A percentile compares a stretch with the other conserved stretches of the same genome.
phyloP scores from a whole-genome alignment of 2,329 filamentous ascomycete species.

The Rhinocladiella similis region DNA sequence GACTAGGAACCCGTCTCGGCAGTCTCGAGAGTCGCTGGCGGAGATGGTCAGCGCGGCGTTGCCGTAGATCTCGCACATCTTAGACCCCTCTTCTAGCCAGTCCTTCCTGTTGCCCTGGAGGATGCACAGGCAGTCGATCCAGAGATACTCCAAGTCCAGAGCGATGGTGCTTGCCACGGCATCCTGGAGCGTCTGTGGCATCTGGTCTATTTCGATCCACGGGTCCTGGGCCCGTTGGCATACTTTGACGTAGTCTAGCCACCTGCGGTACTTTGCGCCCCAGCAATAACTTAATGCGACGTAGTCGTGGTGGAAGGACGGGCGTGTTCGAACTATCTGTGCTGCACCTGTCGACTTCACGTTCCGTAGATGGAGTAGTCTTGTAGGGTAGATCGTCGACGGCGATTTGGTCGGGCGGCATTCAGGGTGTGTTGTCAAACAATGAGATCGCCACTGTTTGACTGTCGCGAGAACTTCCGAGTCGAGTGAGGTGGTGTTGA shows the following conservation, averaged over 20 bases:
- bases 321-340: background rate
- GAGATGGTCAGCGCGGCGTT: slow-evolving; percentile 5
- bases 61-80: slow-evolving; percentile 10
- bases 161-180: slow-evolving; percentile 3
- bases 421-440: slow-evolving; percentile 1
- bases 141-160: slow-evolving; percentile 10
- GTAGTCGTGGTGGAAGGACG: slow-evolving; percentile 1
- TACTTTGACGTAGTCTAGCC: background rate
- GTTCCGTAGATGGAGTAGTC: slow-evolving; percentile 2
- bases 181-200: slow-evolving; percentile 17
- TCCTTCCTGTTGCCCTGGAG: slow-evolving; percentile 6
- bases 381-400: background rate
- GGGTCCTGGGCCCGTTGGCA: slow-evolving; percentile 1
- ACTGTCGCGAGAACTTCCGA: background rate
- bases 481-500: slow-evolving; percentile 1
- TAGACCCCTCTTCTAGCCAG: slow-evolving; percentile 4
- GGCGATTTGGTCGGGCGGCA: background rate
- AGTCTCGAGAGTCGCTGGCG: slow-evolving; percentile 6
- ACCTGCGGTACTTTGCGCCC: background rate
- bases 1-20: slow-evolving; percentile 4
- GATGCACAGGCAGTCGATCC: slow-evolving; percentile 16
- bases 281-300: slow-evolving; percentile 18
- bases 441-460: slow-evolving; percentile 2
- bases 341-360: background rate
- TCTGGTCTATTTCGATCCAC: background rate